Percentiles rank a stretch among this genome's conserved stretches.
Conservation (phyloP, 2,329 filamentous ascomycete species). For the Akanthomyces dipterigenus region DNA sequence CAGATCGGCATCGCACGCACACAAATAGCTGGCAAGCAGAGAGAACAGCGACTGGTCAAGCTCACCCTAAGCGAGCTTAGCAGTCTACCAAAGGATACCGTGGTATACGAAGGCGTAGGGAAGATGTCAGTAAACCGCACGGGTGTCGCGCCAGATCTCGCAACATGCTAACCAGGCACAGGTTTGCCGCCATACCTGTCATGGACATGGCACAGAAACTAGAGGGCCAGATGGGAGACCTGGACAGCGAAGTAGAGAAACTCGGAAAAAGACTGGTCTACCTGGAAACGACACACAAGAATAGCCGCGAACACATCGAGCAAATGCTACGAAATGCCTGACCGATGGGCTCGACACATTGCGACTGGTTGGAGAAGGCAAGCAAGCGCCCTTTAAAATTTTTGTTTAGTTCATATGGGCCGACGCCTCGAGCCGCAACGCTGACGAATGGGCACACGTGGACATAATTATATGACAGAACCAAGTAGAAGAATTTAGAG, state of each 20-base stretch:
- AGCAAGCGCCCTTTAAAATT: background rate
- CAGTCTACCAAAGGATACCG: constrained; percentile 66
- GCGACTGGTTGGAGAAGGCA: background rate
- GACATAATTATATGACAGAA: background rate
- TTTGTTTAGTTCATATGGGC: background rate
- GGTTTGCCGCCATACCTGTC: constrained; percentile 80
- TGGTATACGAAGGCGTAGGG: constrained; percentile 88
- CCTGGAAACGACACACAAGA: constrained; percentile 90
- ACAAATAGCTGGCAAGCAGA: constrained; percentile 78
- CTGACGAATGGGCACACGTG: background rate
- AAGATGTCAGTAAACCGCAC: constrained; percentile 67
- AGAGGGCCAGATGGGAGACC: constrained; percentile 62
- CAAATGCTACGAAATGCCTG: constrained; percentile 63
- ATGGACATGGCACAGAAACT: constrained; percentile 69
- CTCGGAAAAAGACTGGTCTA: constrained; percentile 87
- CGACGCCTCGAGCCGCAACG: background rate
- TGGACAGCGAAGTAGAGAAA: constrained; percentile 72
- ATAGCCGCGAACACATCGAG: constrained; percentile 85
- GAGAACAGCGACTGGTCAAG: constrained; percentile 82
- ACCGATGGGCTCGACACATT: background rate
- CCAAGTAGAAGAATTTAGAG: background rate
- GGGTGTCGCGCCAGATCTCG: background rate
- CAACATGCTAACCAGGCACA: constrained; percentile 29
- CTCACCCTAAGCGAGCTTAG: constrained; percentile 78
- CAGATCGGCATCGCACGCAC: constrained; percentile 81